Conservation (phyloP, 306 rosid species). For the Lotus japonicus region DNA sequence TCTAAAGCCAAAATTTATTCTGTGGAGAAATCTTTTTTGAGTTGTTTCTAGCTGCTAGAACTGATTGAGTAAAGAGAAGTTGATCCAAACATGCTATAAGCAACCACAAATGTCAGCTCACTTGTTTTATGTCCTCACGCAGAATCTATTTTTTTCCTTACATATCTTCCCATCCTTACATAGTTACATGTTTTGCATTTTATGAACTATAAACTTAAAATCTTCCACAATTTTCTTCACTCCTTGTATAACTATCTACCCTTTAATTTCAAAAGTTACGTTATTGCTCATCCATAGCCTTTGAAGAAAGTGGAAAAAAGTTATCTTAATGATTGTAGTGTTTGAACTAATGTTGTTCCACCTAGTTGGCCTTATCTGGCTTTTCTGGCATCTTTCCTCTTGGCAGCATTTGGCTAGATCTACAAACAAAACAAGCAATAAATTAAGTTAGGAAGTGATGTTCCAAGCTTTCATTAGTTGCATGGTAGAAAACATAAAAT, state of each 20-base stretch:
- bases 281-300: not conserved
- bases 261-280: not conserved
- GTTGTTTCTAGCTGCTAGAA: no score
- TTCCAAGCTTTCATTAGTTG: not conserved
- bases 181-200: not conserved
- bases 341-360: conserved; percentile 6
- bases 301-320: not conserved
- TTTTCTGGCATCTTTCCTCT: conserved; percentile 1
- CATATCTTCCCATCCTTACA: not conserved
- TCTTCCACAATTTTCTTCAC: not conserved
- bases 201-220: not conserved
- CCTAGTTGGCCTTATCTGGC: not conserved
- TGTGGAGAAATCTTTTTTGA: no score
- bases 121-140: not conserved
- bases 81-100: no score
- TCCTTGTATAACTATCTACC: not conserved
- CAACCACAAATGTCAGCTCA: not conserved
- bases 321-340: not conserved
- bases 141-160: not conserved
- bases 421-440: not conserved
- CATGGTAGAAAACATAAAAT: not conserved
- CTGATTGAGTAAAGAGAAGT: no score
- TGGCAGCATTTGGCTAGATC: not conserved
- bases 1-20: no score
- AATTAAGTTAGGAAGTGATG: not conserved